Evolutionary conservation across 495 filamentous ascomycete species (phyloP), one percentile per base, ranked within the genome.

Genomic region (Penicillium macrosclerotiorum): DNA sequence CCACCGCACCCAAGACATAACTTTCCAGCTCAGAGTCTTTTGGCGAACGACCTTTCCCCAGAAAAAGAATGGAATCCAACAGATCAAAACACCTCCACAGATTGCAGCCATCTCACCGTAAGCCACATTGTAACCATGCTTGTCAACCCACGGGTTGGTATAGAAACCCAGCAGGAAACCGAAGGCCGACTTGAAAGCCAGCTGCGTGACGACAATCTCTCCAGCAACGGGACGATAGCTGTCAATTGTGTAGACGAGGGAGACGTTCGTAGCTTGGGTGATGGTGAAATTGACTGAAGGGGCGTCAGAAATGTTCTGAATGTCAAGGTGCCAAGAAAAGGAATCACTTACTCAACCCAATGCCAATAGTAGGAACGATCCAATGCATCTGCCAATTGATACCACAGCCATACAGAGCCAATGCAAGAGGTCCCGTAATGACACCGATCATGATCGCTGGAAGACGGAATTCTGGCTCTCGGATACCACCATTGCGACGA

Each of bases 161-260:
- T 80, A 81, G 38, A 81, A 81, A 2, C 75, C 77, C 18, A 82
- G 63, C 8, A 80, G 64, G 51, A 81, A 81, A n/a, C 76, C 77
- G 52, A 80, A 80, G 8, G 74, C 57, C 18, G 71, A 69, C 57
- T 82, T 80, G 56, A 79, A 80, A 3, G 69, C 74, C 18, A 79
- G 66, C 3, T 74, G 67, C 2, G 73, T 62, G 3, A 80, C 64
- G 5, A 72, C 74, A 18, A 78, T 59, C 40, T 78, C 74, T 11
- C 78, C 78, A 7, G 73, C 75, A 6, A 77, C 65, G 1, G 78
- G 77, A 6, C 77, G 71, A 54, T 81, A 80, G 11, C 68, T 66
- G 42, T 81, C 78, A 47, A 82, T 73, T 5, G 72, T 63, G 42
- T 81, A 81, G 8, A 78, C 75, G 9, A 79, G 65, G 6, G 70